A percentile compares a stretch with the other conserved stretches of the same genome.
Evolutionary conservation across 2,329 filamentous ascomycete genomes (phyloP).

Genomic region (Metarhizium robertsii): DNA sequence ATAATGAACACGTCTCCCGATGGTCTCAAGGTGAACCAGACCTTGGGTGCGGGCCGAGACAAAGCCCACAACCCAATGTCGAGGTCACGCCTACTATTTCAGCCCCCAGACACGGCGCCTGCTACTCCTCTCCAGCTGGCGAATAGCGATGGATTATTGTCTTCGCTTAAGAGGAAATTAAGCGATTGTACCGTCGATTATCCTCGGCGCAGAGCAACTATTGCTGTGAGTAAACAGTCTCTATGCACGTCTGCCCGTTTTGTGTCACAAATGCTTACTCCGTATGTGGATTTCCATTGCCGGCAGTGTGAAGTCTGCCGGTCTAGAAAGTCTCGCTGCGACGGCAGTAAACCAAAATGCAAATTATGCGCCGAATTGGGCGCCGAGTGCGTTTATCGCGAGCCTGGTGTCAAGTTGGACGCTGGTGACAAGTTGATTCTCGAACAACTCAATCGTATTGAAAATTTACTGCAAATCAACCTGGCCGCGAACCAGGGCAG

Average conservation of each 20-base stretch:
- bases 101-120: slow-evolving; percentile 12
- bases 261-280: too few relatives aligned
- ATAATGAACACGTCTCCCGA: slow-evolving; percentile 39
- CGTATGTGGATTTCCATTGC: too few relatives aligned
- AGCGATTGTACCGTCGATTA: too few relatives aligned
- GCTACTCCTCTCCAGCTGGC: too few relatives aligned
- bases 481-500: slow-evolving; percentile 27
- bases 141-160: too few relatives aligned
- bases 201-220: too few relatives aligned
- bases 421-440: slow-evolving; percentile 80
- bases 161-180: too few relatives aligned
- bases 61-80: slow-evolving; percentile 40
- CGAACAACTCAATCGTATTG: slow-evolving; percentile 68
- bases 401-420: slow-evolving; percentile 80
- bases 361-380: slow-evolving; percentile 75
- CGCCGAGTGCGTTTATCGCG: slow-evolving; percentile 75
- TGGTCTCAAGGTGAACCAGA: slow-evolving; percentile 34
- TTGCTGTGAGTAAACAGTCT: too few relatives aligned
- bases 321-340: slow-evolving; percentile 63
- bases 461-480: slow-evolving; percentile 66
- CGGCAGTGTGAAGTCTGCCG: too few relatives aligned
- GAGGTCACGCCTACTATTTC: slow-evolving; percentile 45
- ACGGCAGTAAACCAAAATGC: slow-evolving; percentile 73
- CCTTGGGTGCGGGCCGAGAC: slow-evolving; percentile 39
- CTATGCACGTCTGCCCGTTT: too few relatives aligned